Evolutionary conservation across 148 eudicot genomes (phyloP).

Genomic region (Camellia sinensis): DNA sequence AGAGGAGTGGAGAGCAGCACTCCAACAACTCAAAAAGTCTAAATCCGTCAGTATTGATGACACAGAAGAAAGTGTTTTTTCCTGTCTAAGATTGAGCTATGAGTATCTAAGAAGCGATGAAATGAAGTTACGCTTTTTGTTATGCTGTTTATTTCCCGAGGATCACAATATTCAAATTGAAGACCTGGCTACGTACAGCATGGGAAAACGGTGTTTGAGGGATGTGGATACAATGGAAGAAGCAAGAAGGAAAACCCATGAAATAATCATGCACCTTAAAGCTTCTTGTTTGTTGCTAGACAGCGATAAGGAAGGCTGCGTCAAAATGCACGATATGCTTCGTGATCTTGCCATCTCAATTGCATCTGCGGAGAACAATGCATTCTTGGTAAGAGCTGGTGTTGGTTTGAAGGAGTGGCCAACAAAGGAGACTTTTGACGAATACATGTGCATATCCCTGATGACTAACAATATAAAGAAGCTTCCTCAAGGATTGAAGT

Average conservation of each 20-base stretch:
- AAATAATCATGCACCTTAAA: background rate
- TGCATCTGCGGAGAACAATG: background rate
- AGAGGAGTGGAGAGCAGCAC: constrained; percentile 1
- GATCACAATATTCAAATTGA: background rate
- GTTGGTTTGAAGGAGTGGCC: background rate
- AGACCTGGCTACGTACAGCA: background rate
- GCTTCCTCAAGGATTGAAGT: background rate
- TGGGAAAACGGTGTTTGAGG: background rate
- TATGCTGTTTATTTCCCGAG: background rate
- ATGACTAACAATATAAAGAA: background rate
- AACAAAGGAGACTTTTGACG: background rate
- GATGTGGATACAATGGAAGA: constrained; percentile 3
- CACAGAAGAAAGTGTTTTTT: background rate
- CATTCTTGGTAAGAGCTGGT: background rate
- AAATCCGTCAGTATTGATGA: background rate
- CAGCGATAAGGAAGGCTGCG: background rate
- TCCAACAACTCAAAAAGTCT: background rate
- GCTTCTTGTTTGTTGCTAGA: background rate
- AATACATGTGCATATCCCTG: background rate
- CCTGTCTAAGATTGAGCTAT: background rate
- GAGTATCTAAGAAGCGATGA: background rate
- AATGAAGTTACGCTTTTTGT: background rate
- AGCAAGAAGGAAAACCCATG: background rate
- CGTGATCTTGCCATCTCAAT: constrained; percentile 4
- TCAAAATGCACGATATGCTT: constrained; percentile 4